Percentiles rank a stretch among this genome's conserved stretches.
Conservation (phyloP, 371 early-diverging fungal species). For the Zychaea mexicana region DNA sequence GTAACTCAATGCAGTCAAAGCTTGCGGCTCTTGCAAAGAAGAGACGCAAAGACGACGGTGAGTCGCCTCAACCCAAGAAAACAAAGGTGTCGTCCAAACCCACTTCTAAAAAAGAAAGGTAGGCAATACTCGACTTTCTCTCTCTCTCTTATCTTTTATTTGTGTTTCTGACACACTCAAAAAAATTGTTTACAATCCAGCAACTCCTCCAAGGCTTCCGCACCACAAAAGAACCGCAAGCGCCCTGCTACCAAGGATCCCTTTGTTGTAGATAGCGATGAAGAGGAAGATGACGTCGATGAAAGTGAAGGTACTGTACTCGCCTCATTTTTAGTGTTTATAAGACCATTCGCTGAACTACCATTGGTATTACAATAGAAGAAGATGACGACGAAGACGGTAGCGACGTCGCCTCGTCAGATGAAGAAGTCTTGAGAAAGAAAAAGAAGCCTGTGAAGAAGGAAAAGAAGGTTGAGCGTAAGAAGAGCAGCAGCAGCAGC, state of each 20-base stretch:
- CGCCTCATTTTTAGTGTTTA: not conserved
- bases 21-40: constrained; percentile 22
- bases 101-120: not conserved
- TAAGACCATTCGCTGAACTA: not conserved
- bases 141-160: not conserved
- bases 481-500: constrained; percentile 1
- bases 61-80: constrained; percentile 17
- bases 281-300: constrained; percentile 23
- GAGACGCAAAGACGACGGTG: constrained; percentile 14
- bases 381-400: constrained; percentile 17
- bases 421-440: constrained; percentile 31
- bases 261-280: constrained; percentile 23
- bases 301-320: constrained; percentile 16
- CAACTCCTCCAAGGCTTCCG: constrained; percentile 1
- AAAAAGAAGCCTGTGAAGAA: constrained; percentile 8
- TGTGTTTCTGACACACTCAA: not conserved
- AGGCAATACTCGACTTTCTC: not conserved
- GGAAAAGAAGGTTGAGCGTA: constrained; percentile 5
- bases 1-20: constrained; percentile 18
- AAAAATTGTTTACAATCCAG: not conserved
- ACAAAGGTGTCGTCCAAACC: constrained; percentile 9
- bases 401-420: constrained; percentile 26
- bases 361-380: constrained; percentile 4
- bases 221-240: constrained; percentile 4
- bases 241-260: constrained; percentile 3